Base-by-base conservation (phyloP, 371 early-diverging fungal genomes). In the Mucor ambiguus region DNA sequence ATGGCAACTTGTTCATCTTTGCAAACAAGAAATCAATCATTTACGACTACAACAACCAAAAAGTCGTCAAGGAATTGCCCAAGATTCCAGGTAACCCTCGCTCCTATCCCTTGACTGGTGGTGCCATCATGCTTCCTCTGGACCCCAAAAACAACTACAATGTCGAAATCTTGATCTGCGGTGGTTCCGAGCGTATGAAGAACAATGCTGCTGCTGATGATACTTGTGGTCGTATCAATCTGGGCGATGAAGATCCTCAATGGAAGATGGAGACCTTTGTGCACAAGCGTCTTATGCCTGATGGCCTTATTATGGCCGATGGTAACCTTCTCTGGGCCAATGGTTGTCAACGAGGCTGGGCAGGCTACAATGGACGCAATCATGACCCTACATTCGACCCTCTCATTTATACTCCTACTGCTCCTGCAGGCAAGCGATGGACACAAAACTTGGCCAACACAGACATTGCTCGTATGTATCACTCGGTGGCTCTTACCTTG, bases 391-490 rank as follows among this genome's bases (percentile, higher is more conserved):
- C 84, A 24, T 82, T 84, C 63, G 80, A 78, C 22, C 89, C 90
- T 5, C 55, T 83, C 12, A 75, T 90, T 29, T 91, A 90, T 66
- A 79, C 85, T 22, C 87, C 86, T 28, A 62, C 67, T 10, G 74
- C 78, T 28, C 77, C 83, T 3, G 41, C 64, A 8, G 87, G 84
- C 3, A 30, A 82, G n/a, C 79, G 85, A 22, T 86, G 85, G 86
- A 71, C 67, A 6, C 71, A 81, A 24, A 77, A 71, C 2, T 55
- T 83, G 18, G 83, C 79, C 6, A 66, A 65, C 22, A 85, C 89
- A 18, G 79, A 85, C 61, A 86, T 90, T 76, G 85, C 90, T 0
- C 78, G 92, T 33, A 82, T 90, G 85, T 90, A 90, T 63, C 89
- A 90, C 66, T 90, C 90, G 0, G 85, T 85, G 3, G 89, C 89